Evolutionary conservation across 257 asterid genomes (phyloP).

Genomic region (Solanum chmielewskii): DNA sequence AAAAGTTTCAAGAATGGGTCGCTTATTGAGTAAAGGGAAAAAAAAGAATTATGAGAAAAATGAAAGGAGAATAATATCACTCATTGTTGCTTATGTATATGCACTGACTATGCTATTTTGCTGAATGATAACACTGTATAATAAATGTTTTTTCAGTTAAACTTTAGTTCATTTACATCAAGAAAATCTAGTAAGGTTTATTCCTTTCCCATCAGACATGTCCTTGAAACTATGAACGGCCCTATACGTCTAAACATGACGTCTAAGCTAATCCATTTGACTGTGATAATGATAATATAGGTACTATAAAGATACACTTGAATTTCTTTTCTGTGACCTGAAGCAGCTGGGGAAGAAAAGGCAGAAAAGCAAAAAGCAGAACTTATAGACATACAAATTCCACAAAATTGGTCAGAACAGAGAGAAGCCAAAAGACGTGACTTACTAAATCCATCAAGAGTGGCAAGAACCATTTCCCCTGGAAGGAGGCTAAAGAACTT

Average conservation of each 20-base stretch:
- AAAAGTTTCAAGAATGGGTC: background rate
- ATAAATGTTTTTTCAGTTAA: background rate
- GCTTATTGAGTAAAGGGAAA: background rate
- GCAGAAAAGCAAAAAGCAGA: background rate
- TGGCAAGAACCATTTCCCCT: constrained; percentile 85
- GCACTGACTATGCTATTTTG: background rate
- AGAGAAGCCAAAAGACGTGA: background rate
- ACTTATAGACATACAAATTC: background rate
- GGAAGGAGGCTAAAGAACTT: constrained; percentile 72
- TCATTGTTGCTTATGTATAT: background rate
- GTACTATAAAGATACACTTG: background rate
- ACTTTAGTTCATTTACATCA: background rate
- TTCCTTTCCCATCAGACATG: background rate
- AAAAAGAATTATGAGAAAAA: background rate
- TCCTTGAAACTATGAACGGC: background rate
- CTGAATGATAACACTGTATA: background rate
- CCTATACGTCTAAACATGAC: background rate
- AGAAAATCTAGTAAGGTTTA: background rate
- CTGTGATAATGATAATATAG: background rate
- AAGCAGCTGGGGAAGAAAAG: background rate
- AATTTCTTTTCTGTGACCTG: background rate
- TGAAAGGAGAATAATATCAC: background rate
- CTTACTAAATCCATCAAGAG: constrained; percentile 96
- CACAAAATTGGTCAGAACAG: background rate
- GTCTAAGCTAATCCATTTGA: background rate